Evolutionary conservation across 371 early-diverging fungal species (phyloP).

Genomic region (Apophysomyces elegans): DNA sequence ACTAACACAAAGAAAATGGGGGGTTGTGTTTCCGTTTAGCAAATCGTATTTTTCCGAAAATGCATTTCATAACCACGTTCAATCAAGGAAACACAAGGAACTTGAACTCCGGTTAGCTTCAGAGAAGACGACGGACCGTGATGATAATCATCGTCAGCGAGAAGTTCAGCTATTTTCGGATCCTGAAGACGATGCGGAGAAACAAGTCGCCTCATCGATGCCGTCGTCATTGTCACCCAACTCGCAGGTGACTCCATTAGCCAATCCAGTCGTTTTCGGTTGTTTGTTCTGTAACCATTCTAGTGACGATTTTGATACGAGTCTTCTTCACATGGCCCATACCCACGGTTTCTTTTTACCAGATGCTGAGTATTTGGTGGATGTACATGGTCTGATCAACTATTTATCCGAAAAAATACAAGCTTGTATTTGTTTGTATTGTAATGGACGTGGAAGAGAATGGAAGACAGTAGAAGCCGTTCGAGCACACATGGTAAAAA

Average conservation of each 20-base stretch:
- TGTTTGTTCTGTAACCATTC: slow-evolving; percentile 81
- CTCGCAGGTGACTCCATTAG: slow-evolving; percentile 5
- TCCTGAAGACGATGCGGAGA: slow-evolving; percentile 6
- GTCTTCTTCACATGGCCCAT: slow-evolving; percentile 90
- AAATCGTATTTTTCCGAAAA: slow-evolving; percentile 83
- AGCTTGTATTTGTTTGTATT: slow-evolving; percentile 91
- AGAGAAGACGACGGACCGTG: slow-evolving; percentile 8
- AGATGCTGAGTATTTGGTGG: slow-evolving; percentile 89
- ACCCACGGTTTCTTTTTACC: slow-evolving; percentile 96
- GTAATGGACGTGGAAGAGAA: slow-evolving; percentile 90
- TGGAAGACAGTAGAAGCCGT: slow-evolving; percentile 87
- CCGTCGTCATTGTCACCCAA: not conserved
- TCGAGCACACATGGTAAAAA: slow-evolving; percentile 87
- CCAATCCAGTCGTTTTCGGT: slow-evolving; percentile 49
- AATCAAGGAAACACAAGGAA: slow-evolving; percentile 93
- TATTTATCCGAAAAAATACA: slow-evolving; percentile 94
- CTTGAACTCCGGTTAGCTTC: slow-evolving; percentile 39
- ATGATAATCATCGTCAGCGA: slow-evolving; percentile 3
- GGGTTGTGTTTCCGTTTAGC: slow-evolving; percentile 21
- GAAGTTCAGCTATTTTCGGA: slow-evolving; percentile 4
- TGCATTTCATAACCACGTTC: slow-evolving; percentile 85
- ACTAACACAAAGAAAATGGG: not conserved
- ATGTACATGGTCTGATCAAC: slow-evolving; percentile 82
- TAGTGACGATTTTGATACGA: slow-evolving; percentile 69
- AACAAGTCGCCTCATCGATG: no score